These are phyloP conservation scores for Cyathus striatus DNA, from an alignment of 768 basidiomycete genomes.

Conservation along the genomic window DNA sequence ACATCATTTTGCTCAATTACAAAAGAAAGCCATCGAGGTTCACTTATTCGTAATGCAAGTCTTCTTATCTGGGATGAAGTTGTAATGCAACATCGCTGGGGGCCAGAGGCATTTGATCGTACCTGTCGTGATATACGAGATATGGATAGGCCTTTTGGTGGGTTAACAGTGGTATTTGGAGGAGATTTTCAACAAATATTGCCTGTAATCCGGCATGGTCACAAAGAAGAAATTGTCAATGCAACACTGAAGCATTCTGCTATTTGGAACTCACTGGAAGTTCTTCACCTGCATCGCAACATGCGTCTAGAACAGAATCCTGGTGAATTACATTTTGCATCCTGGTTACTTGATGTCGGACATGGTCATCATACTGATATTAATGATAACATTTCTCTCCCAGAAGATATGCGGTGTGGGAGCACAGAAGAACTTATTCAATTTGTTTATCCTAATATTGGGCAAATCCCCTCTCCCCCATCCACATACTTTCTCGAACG, in stretches of 20 bases:
- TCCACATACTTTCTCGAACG: slow-evolving; percentile 24
- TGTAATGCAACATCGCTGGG: slow-evolving; percentile 28
- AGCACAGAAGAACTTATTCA: slow-evolving; percentile 2
- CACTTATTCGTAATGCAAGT: background rate
- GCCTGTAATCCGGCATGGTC: slow-evolving; percentile 32
- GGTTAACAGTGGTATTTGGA: slow-evolving; percentile 35
- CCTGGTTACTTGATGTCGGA: slow-evolving; percentile 9
- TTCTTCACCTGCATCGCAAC: slow-evolving; percentile 28
- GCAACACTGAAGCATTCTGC: too few relatives aligned
- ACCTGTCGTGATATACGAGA: slow-evolving; percentile 24
- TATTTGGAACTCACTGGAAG: slow-evolving; percentile 21
- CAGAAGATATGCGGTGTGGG: slow-evolving; percentile 5
- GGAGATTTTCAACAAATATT: slow-evolving; percentile 44
- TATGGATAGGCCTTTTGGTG: slow-evolving; percentile 28
- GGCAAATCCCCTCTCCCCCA: slow-evolving; percentile 7
- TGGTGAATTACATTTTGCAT: slow-evolving; percentile 3
- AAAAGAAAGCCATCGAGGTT: background rate
- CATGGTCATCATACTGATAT: slow-evolving; percentile 4
- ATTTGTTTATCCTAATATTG: slow-evolving; percentile 12
- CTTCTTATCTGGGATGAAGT: slow-evolving; percentile 8
- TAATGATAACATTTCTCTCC: slow-evolving; percentile 3
- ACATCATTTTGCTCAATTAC: slow-evolving; percentile 5
- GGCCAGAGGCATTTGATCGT: slow-evolving; percentile 29
- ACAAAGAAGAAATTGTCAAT: slow-evolving; percentile 28
- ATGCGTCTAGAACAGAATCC: slow-evolving; percentile 24